A percentile compares a stretch with the other conserved stretches of the same genome.
Evolutionary conservation across 768 basidiomycete species (phyloP).

Genomic region (Infundibulicybe gibba): DNA sequence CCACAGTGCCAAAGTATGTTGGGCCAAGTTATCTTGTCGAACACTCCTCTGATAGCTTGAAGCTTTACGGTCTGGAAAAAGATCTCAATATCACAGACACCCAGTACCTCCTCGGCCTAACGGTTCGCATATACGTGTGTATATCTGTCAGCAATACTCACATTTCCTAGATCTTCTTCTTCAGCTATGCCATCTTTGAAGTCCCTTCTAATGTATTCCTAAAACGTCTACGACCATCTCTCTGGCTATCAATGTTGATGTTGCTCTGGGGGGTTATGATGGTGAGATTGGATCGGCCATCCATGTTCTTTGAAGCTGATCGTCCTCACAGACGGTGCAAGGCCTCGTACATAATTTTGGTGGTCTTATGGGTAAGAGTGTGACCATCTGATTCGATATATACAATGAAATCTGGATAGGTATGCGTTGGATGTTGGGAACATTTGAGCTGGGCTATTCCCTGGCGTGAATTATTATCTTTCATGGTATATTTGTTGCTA

Average conservation of each 20-base stretch:
- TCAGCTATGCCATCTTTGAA: conserved; percentile 73
- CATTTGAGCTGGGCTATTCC: conserved; percentile 67
- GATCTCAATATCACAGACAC: conserved; percentile 59
- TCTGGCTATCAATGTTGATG: conserved; percentile 78
- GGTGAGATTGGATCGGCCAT: conserved; percentile 32
- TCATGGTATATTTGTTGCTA: conserved; percentile 48
- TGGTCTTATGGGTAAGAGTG: conserved; percentile 57
- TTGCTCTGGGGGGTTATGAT: conserved; percentile 72
- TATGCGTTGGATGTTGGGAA: conserved; percentile 69
- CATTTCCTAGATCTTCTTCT: conserved; percentile 39
- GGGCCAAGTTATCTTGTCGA: neutral
- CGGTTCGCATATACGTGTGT: conserved; percentile 25
- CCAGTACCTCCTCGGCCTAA: conserved; percentile 64
- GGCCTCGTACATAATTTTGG: conserved; percentile 65
- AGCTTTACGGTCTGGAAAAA: conserved; percentile 62
- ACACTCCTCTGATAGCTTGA: conserved; percentile 1
- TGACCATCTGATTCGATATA: neutral
- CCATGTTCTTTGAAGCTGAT: conserved; percentile 7
- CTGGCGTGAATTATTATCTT: conserved; percentile 67
- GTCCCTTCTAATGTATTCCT: conserved; percentile 74
- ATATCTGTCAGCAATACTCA: neutral
- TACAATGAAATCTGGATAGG: conserved; percentile 28
- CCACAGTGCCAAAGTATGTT: conserved; percentile 40
- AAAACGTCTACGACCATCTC: conserved; percentile 69
- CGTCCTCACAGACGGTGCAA: conserved; percentile 56